Base-by-base conservation (phyloP, 1,284 basidiomycete species). In the Heliocybe sulcata region DNA sequence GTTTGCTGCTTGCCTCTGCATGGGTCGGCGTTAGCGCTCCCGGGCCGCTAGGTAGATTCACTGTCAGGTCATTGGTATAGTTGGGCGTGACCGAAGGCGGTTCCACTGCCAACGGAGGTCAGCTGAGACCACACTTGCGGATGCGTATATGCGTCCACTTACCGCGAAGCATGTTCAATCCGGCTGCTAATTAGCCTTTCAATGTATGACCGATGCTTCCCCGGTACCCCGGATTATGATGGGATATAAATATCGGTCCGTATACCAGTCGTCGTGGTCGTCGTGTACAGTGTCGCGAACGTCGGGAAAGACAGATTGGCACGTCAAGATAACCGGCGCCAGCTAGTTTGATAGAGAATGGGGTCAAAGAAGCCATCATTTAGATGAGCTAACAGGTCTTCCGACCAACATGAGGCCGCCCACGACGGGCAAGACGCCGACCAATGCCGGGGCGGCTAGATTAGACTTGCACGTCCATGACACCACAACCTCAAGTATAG, bases 1-100 rank as follows among this genome's bases (percentile, higher is more conserved):
- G 71, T 57, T 65, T 74, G 54, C 65, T 66, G 58, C 65, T 67
- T 26, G 47, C 20, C 6, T 49, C 47, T 22, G 47, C 14, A 16
- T n/a, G 47, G 23, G 22, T 49, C n/a, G 47, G 47, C 23, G 47
- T 49, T 6, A 49, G 10, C 16, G 47, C 16, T 6, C 38, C 38
- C 8, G 38, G 38, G 8, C 47, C 47, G 12, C 23, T 29, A 22
- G 47, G 47, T 25, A 49, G 20, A 16, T 25, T 29, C 27, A 29
- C 22, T 12, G 47, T 49, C 23, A 49, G 27, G n/a, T 49, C 47
- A 26, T 29, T 49, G 16, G 47, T 26, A 26, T 49, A 49, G 27
- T 29, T 49, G 47, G 47, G 47, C 11, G 27, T 29, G 14, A 49
- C 47, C 20, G 22, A 11, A 23, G 47, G 47, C 27, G 47, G 23